Base-by-base conservation (phyloP, 805 yeast genomes). In the Candida jianshihensis region DNA sequence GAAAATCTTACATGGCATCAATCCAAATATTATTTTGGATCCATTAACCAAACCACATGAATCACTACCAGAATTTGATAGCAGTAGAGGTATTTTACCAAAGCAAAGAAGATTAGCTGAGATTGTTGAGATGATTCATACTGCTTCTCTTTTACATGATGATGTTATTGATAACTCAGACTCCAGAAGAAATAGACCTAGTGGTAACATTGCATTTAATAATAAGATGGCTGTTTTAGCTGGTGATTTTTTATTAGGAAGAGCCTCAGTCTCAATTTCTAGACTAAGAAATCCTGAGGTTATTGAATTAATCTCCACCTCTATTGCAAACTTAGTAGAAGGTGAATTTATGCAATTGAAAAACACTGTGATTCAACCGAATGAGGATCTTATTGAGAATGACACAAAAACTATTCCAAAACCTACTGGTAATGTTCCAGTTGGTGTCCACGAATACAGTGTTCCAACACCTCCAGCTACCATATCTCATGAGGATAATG, bases 291-390 rank as follows among this genome's bases (percentile, higher is more conserved):
- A 92, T 58, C 90, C 96, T n/a, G 97, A 92, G 64, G 98, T 92
- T 31, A 89, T 88, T 40, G 98, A 92, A 64, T 70, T 92, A 42
- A 76, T 92, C 66, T 88, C 97, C 4, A 90, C 96, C 12, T 83
- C 96, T 22, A 92, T 92, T 56, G 98, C 97, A 11, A 92, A 92
- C 57, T 70, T 92, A 41, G 97, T 92, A 1, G 98, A 92, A 63
- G 98, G 98, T 34, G 98, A 92, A 63, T 90, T 92, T 58, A 92
- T 92, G 97, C 98, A 92, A 64, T 73, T 92, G 66, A 89, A 90
- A 50, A 92, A 92, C 61, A 87, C 96, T 1, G 92, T 89, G 7
- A 64, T 82, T 29, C 73, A 68, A 41, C 75, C 74, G 24, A 54
- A 68, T 34, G 54, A 65, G 22, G 56, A 60, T 31, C 59, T 68